phyloP scores from a whole-genome alignment of 2,329 filamentous ascomycete genomes.

The Fusarium sp. region DNA sequence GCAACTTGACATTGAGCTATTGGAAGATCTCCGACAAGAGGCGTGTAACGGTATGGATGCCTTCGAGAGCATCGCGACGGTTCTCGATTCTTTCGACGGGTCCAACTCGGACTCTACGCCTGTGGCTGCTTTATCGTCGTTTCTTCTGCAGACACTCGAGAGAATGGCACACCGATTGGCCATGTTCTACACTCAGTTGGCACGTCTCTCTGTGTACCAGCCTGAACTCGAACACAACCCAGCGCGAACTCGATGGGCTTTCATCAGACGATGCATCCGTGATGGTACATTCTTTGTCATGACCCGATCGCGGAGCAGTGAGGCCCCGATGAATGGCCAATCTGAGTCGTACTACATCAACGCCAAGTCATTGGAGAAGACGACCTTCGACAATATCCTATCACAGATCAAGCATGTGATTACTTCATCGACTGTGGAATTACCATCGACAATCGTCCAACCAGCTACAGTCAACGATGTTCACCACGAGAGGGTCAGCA shows the following conservation, averaged over 20 bases:
- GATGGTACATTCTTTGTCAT: constrained; percentile 64
- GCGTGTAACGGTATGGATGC: constrained; percentile 65
- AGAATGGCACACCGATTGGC: constrained; percentile 62
- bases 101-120: constrained; percentile 50
- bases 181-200: constrained; percentile 61
- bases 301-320: constrained; percentile 45
- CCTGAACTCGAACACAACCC: constrained; percentile 63
- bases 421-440: not conserved
- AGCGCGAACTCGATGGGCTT: constrained; percentile 61
- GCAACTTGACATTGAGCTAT: constrained; percentile 60
- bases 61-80: constrained; percentile 55
- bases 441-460: fast-evolving
- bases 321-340: not conserved
- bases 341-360: constrained; percentile 21
- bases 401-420: constrained; percentile 30
- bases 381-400: constrained; percentile 31
- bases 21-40: constrained; percentile 63
- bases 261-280: constrained; percentile 57
- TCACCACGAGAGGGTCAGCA: constrained; percentile 17
- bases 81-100: constrained; percentile 41
- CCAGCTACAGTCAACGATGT: constrained; percentile 18
- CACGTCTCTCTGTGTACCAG: constrained; percentile 59
- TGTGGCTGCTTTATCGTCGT: constrained; percentile 53
- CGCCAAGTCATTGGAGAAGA: constrained; percentile 22
- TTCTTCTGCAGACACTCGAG: constrained; percentile 62